phyloP scores from a whole-genome alignment of 2,329 filamentous ascomycete species.

The Rhexocercosporidium sp. region DNA sequence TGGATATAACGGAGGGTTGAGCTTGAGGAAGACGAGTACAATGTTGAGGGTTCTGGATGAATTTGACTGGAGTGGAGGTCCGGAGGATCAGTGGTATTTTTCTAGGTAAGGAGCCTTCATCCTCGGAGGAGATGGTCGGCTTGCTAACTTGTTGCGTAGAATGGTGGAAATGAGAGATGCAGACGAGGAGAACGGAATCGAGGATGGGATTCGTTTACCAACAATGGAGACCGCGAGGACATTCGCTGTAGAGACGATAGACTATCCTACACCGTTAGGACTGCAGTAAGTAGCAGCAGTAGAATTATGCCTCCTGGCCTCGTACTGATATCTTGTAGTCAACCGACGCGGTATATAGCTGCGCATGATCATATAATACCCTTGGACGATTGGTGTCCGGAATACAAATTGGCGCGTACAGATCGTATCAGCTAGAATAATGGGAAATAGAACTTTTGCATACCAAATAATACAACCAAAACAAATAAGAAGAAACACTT shows the following conservation, averaged over 20 bases:
- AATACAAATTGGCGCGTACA: slow-evolving; percentile 32
- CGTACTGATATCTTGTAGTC: slow-evolving; percentile 20
- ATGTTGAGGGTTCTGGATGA: slow-evolving; percentile 40
- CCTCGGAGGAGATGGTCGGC: not conserved
- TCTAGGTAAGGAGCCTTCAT: slow-evolving; percentile 20
- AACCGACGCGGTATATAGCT: slow-evolving; percentile 32
- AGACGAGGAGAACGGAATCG: slow-evolving; percentile 26
- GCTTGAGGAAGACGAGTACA: slow-evolving; percentile 44
- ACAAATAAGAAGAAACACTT: too few relatives aligned
- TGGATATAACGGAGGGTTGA: slow-evolving; percentile 46
- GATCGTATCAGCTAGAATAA: slow-evolving; percentile 16
- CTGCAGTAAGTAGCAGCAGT: slow-evolving; percentile 32
- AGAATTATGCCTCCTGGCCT: not conserved
- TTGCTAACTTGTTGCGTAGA: slow-evolving; percentile 22
- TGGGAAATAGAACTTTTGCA: not conserved
- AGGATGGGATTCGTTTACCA: slow-evolving; percentile 33
- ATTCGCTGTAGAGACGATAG: slow-evolving; percentile 39
- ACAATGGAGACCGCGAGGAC: slow-evolving; percentile 37
- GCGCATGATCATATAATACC: slow-evolving; percentile 20
- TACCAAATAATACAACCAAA: not conserved
- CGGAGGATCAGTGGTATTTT: slow-evolving; percentile 40
- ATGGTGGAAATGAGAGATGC: slow-evolving; percentile 24
- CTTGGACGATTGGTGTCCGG: slow-evolving; percentile 37
- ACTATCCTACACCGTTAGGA: slow-evolving; percentile 38
- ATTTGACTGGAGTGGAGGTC: slow-evolving; percentile 34